Conservation (phyloP, 169 alveolate genomes). For the Plasmodium fragile region DNA sequence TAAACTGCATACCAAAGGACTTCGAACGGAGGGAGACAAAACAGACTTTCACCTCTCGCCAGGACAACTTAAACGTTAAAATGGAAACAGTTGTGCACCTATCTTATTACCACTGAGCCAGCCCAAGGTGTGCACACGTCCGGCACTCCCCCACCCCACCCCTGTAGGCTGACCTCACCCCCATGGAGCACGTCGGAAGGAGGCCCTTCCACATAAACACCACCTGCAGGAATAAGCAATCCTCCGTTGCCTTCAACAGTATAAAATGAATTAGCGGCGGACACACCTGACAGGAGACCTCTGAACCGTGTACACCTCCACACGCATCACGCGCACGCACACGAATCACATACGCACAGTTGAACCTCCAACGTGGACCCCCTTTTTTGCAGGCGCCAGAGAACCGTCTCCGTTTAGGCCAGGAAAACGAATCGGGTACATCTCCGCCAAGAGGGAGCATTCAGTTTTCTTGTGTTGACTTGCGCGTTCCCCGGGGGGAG, state of each 20-base stretch:
- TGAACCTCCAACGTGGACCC: background rate
- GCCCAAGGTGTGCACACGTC: background rate
- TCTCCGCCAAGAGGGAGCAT: constrained; percentile 16
- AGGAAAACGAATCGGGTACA: constrained; percentile 67
- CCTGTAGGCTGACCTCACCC: constrained; percentile 18
- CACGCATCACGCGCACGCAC: no score
- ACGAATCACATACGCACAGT: no score
- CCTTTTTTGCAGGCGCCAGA: constrained; percentile 14
- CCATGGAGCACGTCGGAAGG: constrained; percentile 15
- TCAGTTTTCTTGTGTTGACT: constrained; percentile 20
- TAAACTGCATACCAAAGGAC: constrained; percentile 51
- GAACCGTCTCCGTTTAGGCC: constrained; percentile 51
- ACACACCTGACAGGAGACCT: background rate
- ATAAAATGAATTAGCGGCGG: background rate
- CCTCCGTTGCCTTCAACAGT: constrained; percentile 35
- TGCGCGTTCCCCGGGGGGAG: background rate
- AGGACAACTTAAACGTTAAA: constrained; percentile 43
- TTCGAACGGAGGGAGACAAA: background rate
- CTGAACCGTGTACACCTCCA: background rate
- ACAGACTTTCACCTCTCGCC: background rate
- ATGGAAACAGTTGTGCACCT: background rate
- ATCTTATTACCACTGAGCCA: background rate
- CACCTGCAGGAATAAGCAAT: constrained; percentile 27
- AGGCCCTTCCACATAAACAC: constrained; percentile 25
- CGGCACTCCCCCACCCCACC: background rate